These are phyloP conservation scores for Leishmania aethiopica DNA, from an alignment of 208 protist genomes.

Conservation along the genomic window DNA sequence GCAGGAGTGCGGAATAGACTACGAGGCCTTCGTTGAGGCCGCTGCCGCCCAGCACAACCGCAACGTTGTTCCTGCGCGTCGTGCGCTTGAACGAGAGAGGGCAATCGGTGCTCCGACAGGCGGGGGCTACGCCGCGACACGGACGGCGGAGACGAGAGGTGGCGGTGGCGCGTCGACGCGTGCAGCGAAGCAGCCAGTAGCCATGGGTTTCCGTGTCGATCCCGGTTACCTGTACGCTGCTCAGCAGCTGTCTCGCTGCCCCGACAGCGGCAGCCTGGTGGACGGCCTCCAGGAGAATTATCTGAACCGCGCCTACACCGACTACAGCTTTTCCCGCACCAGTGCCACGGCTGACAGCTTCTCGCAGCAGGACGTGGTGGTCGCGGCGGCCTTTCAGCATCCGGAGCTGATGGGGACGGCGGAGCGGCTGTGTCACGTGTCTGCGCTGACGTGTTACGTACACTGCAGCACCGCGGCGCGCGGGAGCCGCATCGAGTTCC, in stretches of 20 bases:
- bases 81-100: conserved; percentile 25
- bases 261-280: conserved; percentile 43
- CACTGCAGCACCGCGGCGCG: conserved; percentile 54
- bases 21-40: conserved; percentile 52
- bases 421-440: conserved; percentile 50
- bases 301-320: conserved; percentile 55
- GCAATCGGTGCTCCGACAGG: conserved; percentile 10
- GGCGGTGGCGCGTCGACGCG: not conserved
- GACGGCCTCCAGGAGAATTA: conserved; percentile 84
- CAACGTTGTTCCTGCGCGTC: conserved; percentile 20
- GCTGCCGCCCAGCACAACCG: conserved; percentile 29
- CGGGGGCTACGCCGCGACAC: not conserved
- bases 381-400: conserved; percentile 40
- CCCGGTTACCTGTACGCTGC: conserved; percentile 69
- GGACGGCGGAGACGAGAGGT: not conserved
- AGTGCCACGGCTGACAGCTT: conserved; percentile 46
- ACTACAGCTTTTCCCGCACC: conserved; percentile 70
- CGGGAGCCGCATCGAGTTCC: conserved; percentile 35
- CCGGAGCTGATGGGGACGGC: conserved; percentile 33
- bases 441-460: conserved; percentile 51
- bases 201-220: conserved; percentile 72
- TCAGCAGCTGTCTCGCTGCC: conserved; percentile 35
- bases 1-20: conserved; percentile 68
- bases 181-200: conserved; percentile 14
- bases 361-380: conserved; percentile 57